phyloP scores from a whole-genome alignment of 169 alveolate genomes.

The Cytauxzoon felis region DNA sequence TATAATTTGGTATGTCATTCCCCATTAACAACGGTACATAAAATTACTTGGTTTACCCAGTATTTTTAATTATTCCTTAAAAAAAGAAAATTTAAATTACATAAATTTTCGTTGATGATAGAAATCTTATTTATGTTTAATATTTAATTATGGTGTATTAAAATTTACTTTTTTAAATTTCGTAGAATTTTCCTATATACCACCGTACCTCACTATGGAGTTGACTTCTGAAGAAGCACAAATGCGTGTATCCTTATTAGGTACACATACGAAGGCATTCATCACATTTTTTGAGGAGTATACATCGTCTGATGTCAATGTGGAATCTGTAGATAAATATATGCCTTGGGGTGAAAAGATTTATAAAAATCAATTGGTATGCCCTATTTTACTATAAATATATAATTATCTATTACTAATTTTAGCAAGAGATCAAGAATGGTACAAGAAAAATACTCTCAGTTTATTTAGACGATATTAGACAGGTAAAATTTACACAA shows the following conservation, averaged over 20 bases:
- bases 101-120: too few relatives aligned
- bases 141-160: background rate
- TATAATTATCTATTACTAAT: background rate
- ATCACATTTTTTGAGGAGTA: constrained; percentile 39
- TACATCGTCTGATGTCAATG: background rate
- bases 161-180: background rate
- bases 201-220: constrained; percentile 11
- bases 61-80: too few relatives aligned
- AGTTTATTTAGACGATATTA: constrained; percentile 50
- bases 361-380: constrained; percentile 61
- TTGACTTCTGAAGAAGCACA: constrained; percentile 63
- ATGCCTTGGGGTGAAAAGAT: constrained; percentile 44
- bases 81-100: too few relatives aligned
- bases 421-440: constrained; percentile 50
- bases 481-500: constrained; percentile 27
- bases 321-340: constrained; percentile 6
- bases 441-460: constrained; percentile 13
- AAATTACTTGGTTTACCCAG: too few relatives aligned
- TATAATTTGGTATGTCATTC: too few relatives aligned
- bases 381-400: background rate
- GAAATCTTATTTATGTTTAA: background rate
- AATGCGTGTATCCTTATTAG: constrained; percentile 54
- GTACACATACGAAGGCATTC: constrained; percentile 56
- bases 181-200: background rate
- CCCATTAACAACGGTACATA: too few relatives aligned